phyloP scores from a whole-genome alignment of 768 basidiomycete species.

The Strobilomyces dryophilus region DNA sequence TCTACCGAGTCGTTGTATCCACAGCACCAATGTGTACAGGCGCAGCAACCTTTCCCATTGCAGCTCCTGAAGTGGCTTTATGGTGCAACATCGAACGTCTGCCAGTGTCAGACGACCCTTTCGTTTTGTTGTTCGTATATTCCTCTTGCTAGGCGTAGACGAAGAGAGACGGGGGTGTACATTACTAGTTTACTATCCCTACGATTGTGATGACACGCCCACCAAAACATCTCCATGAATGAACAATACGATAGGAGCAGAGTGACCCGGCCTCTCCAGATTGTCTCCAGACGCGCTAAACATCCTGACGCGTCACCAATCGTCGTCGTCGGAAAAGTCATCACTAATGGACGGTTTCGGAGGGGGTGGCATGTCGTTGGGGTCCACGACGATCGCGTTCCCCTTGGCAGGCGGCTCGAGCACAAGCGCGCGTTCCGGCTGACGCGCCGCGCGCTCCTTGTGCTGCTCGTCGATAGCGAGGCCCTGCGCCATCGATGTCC shows the following conservation, averaged over 20 bases:
- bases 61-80: slow-evolving; percentile 32
- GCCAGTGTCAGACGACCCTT: slow-evolving; percentile 2
- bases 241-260: too few species aligned
- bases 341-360: slow-evolving; percentile 5
- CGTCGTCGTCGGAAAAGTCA: slow-evolving; percentile 28
- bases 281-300: too few species aligned
- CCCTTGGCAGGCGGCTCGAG: slow-evolving; percentile 5
- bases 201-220: too few species aligned
- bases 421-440: slow-evolving; percentile 10
- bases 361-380: slow-evolving; percentile 8
- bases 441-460: slow-evolving; percentile 10
- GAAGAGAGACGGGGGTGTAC: slow-evolving; percentile 9
- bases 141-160: slow-evolving; percentile 8
- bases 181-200: neutral
- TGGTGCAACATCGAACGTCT: slow-evolving; percentile 23
- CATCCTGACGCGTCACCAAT: slow-evolving; percentile 19
- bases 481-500: slow-evolving; percentile 45
- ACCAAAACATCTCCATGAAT: too few species aligned
- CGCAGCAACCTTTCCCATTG: slow-evolving; percentile 21
- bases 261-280: too few species aligned
- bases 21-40: slow-evolving; percentile 31
- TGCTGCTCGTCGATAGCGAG: slow-evolving; percentile 45
- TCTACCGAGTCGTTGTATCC: neutral
- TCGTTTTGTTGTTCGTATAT: neutral
- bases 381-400: neutral